These are phyloP conservation scores for Dichomitus squalens DNA, from an alignment of 1,284 basidiomycete species.

Conservation along the genomic window DNA sequence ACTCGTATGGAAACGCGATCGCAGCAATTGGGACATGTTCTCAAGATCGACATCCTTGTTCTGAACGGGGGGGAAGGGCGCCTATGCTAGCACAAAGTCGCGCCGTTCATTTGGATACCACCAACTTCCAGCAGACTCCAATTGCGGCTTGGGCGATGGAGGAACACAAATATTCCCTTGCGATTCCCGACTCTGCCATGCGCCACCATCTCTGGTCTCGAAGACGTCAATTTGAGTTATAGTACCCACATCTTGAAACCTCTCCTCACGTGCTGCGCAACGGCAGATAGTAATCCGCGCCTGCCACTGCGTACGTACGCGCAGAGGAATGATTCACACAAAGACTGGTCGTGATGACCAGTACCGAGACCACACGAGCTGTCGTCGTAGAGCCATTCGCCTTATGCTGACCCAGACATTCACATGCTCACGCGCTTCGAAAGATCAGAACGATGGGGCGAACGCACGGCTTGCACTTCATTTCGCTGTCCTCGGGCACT, in stretches of 20 bases:
- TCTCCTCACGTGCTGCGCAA: constrained; percentile 8
- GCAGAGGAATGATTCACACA: background rate
- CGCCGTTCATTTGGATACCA: constrained; percentile 5
- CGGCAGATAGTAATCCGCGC: constrained; percentile 4
- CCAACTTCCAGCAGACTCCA: constrained; percentile 15
- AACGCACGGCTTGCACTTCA: constrained; percentile 17
- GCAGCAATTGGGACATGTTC: constrained; percentile 9
- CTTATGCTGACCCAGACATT: constrained; percentile 1
- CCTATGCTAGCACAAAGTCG: constrained; percentile 13
- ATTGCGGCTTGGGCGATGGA: constrained; percentile 12
- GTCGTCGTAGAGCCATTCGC: background rate
- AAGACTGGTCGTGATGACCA: background rate
- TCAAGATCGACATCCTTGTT: constrained; percentile 21
- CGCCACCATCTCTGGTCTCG: constrained; percentile 13
- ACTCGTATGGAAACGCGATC: constrained; percentile 11
- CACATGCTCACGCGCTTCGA: constrained; percentile 8
- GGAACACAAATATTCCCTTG: constrained; percentile 6
- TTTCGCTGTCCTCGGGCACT: constrained; percentile 23
- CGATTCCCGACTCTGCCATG: constrained; percentile 13
- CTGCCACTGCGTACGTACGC: constrained; percentile 5
- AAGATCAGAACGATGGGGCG: constrained; percentile 22
- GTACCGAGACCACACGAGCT: constrained; percentile 15
- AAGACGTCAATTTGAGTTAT: constrained; percentile 23
- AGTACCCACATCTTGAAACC: constrained; percentile 12
- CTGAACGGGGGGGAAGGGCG: constrained; percentile 11